Evolutionary conservation across 2,329 filamentous ascomycete species (phyloP), one percentile per base, ranked within the genome.

Genomic region (Camillea tinctor): DNA sequence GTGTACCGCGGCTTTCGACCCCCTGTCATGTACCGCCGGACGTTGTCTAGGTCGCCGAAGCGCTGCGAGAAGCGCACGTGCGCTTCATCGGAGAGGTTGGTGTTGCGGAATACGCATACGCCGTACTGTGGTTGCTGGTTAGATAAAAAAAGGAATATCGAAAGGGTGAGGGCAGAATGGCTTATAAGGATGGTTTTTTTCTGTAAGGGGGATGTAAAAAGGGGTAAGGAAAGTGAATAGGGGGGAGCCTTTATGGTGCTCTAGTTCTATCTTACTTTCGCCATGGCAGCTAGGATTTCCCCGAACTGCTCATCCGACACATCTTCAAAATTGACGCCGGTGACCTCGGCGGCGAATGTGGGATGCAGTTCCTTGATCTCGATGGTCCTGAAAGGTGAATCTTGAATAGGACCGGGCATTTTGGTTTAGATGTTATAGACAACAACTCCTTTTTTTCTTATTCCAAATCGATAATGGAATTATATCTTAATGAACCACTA

Each of bases 21-120:
- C 0, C 72, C 73, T 1, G 71, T 72, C 7, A 80, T 72, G 71
- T 81, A 85, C 0, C 79, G 81, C 19, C 72, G 77, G 30, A 84
- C 77, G 66, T 85, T 80, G 71, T 87, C 84, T 0, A 86, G 77
- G 21, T 84, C 80, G 20, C 84, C 85, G 60, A 87, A 80, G 1
- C 73, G 74, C 2, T 67, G 65, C 17, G 80, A 78, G 68, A 87
- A 83, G 5, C 72, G 72, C 40, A 86, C 76, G 65, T 87, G 84
- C 1, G 72, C 61, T 6, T 74, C 75, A 67, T 87, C 83, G 58
- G 78, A 75, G 9, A 87, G 73, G 15, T 74, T 73, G 1, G 84
- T 83, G 15, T 76, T 68, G 48, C 81, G 81, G 68, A 85, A 80
- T 20, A 84, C 78, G 44, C 77, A 73, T 20, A 84, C 78, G 21